Conservation (phyloP, 768 basidiomycete species). For the Filobasidium wieringae region DNA sequence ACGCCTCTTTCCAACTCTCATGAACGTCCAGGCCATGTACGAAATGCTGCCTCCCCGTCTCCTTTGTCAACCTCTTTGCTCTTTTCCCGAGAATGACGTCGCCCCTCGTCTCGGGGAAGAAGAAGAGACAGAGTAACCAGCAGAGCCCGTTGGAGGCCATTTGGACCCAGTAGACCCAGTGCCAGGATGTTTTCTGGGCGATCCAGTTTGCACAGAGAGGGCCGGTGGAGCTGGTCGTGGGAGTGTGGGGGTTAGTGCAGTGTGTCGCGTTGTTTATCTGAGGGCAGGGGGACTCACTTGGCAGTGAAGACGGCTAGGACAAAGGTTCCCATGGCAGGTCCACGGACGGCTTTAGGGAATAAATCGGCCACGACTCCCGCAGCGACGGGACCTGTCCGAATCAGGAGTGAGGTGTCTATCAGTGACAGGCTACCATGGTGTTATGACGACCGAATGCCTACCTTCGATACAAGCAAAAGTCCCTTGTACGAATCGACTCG, state of each 20-base stretch:
- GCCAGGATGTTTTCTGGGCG: constrained; percentile 19
- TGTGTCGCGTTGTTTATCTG: too few species aligned
- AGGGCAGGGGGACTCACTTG: neutral
- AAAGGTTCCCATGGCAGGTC: constrained; percentile 15
- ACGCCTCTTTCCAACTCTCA: constrained; percentile 6
- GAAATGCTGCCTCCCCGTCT: constrained; percentile 15
- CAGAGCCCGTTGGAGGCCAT: constrained; percentile 14
- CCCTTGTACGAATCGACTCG: constrained; percentile 15
- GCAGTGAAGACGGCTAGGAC: constrained; percentile 16
- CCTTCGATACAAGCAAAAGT: constrained; percentile 20
- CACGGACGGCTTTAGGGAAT: constrained; percentile 8
- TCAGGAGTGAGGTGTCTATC: too few species aligned
- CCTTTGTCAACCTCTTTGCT: neutral
- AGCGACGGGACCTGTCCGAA: constrained; percentile 12
- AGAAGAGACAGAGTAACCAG: constrained; percentile 14
- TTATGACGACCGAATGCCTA: too few species aligned
- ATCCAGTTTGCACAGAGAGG: constrained; percentile 20
- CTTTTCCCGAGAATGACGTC: constrained; percentile 20
- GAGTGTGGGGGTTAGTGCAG: neutral
- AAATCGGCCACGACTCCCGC: constrained; percentile 18
- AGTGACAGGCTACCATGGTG: too few species aligned
- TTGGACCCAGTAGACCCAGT: constrained; percentile 27
- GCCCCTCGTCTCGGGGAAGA: constrained; percentile 14
- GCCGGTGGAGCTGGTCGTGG: constrained; percentile 19
- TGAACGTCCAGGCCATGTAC: constrained; percentile 15